These are phyloP conservation scores for Henckelia pumila DNA, from an alignment of 257 asterid genomes.

Conservation along the genomic window DNA sequence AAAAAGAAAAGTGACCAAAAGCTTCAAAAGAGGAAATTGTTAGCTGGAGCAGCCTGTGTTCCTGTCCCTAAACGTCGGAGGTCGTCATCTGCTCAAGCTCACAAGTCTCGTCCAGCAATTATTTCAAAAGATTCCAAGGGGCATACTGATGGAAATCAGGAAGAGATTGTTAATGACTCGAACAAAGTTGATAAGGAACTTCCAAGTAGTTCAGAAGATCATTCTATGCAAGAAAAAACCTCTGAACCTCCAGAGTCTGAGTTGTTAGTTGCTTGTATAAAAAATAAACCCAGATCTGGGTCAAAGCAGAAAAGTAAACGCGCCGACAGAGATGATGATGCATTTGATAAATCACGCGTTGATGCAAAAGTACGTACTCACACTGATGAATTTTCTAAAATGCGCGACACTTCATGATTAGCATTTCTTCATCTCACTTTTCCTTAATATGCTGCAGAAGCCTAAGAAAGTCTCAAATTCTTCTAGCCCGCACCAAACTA, in stretches of 20 bases:
- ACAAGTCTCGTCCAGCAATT: slow-evolving; percentile 36
- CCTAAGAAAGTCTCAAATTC: slow-evolving; percentile 43
- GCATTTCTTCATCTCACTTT: slow-evolving; percentile 19
- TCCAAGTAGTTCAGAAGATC: slow-evolving; percentile 54
- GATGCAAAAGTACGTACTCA: slow-evolving; percentile 57
- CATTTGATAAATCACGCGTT: slow-evolving; percentile 32
- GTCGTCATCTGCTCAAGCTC: slow-evolving; percentile 59
- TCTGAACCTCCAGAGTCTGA: slow-evolving; percentile 55
- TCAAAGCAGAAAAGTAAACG: slow-evolving; percentile 61
- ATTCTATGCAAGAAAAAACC: slow-evolving; percentile 36
- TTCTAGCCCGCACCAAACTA: slow-evolving; percentile 35
- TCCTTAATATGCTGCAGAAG: slow-evolving; percentile 47
- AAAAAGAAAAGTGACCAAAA: slow-evolving; percentile 45
- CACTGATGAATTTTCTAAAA: slow-evolving; percentile 16
- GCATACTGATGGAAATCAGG: slow-evolving; percentile 30
- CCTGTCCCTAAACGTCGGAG: slow-evolving; percentile 84
- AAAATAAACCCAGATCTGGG: slow-evolving; percentile 44
- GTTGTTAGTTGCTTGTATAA: slow-evolving; percentile 40
- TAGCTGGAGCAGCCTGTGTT: slow-evolving; percentile 49
- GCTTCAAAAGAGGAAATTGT: slow-evolving; percentile 58
- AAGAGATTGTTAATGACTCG: slow-evolving; percentile 33
- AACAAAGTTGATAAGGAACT: slow-evolving; percentile 49
- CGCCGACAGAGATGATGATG: slow-evolving; percentile 41
- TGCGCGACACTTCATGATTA: slow-evolving; percentile 20
- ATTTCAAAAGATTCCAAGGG: slow-evolving; percentile 45